Evolutionary conservation across 2,329 filamentous ascomycete species (phyloP), one percentile per base, ranked within the genome.

Genomic region (Lachnum nothofagi): DNA sequence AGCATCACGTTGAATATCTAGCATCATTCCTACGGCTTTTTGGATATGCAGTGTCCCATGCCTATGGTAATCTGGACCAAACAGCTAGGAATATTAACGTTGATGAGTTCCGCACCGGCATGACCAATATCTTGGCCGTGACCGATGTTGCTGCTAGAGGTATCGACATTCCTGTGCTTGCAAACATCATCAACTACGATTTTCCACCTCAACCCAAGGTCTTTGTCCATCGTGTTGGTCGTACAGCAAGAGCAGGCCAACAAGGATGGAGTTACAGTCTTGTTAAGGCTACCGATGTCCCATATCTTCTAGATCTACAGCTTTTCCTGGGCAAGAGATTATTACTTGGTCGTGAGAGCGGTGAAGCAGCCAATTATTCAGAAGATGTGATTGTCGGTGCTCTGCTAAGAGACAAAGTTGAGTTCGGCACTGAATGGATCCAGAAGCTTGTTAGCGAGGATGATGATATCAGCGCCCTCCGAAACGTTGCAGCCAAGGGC

Each of bases 121-220:
- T 85, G 55, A 86, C 88, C 0, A 91, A 95, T 59, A 90, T 98
- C 41, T 72, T 98, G 7, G 91, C 98, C 2, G 91, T 97, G 38
- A 98, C 93, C 1, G 93, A 98, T 66, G 90, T 98, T 46, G 93
- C 93, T 12, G 93, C 93, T 19, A 80, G 93, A 75, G 91, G 93
- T 81, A 94, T 98, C 53, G 93, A 98, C 80, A 95, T 98, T 58
- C 93, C 93, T 0, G 80, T 96, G 40, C 77, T 98, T 29, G 91
- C 89, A 48, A 97, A 98, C 65, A 93, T 98, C 51, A 91, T 98
- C 73, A 97, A 98, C 73, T 98, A 95, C 69, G 91, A 97, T 64
- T 98, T 98, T 57, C 91, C 93, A 3, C 87, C 91, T 1, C 93
- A 97, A 63, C 89, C 93, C 17, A 98, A 98, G 70, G 83, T 98